Percentiles rank a stretch among this genome's conserved stretches.
Evolutionary conservation across 2,329 filamentous ascomycete species (phyloP).

Genomic region (Aschersonia sp.): DNA sequence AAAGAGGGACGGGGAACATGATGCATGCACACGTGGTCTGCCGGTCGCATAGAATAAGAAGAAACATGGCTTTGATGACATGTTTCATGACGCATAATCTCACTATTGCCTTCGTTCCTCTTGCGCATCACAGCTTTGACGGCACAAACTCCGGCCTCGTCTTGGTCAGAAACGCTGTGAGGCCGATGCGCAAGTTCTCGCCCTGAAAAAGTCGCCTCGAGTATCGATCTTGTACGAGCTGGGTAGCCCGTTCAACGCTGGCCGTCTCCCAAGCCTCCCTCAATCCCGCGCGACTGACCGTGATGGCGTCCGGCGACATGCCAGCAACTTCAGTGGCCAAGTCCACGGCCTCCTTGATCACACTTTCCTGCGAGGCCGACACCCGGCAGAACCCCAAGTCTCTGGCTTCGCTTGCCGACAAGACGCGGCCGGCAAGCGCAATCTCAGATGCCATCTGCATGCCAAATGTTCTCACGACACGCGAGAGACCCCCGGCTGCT

Average conservation of each 20-base stretch:
- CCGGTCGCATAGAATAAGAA: neutral
- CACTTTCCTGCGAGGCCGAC: constrained; percentile 22
- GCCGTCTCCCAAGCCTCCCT: constrained; percentile 23
- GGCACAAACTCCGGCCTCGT: constrained; percentile 31
- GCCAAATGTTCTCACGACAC: constrained; percentile 29
- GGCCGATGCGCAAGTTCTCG: constrained; percentile 33
- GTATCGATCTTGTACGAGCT: constrained; percentile 26
- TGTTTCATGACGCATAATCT: too few relatives aligned
- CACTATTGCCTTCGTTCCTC: too few relatives aligned
- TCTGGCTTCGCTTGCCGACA: constrained; percentile 24
- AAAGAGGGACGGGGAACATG: neutral
- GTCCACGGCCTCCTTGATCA: constrained; percentile 20
- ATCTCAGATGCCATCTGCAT: constrained; percentile 34
- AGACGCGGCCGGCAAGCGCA: constrained; percentile 29
- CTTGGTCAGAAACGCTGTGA: constrained; percentile 37
- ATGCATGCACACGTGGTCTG: neutral
- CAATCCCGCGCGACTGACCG: constrained; percentile 23
- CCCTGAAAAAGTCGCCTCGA: constrained; percentile 22
- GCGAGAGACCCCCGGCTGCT: constrained; percentile 34
- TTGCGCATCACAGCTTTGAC: constrained; percentile 23
- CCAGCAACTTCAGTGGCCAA: constrained; percentile 19
- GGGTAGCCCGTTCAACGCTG: constrained; percentile 23
- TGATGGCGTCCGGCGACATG: constrained; percentile 21
- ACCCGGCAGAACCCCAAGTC: constrained; percentile 13
- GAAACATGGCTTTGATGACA: neutral